A percentile compares a stretch with the other conserved stretches of the same genome.
Conservation (phyloP, 2,329 filamentous ascomycete species). For the Monilinia polystroma region DNA sequence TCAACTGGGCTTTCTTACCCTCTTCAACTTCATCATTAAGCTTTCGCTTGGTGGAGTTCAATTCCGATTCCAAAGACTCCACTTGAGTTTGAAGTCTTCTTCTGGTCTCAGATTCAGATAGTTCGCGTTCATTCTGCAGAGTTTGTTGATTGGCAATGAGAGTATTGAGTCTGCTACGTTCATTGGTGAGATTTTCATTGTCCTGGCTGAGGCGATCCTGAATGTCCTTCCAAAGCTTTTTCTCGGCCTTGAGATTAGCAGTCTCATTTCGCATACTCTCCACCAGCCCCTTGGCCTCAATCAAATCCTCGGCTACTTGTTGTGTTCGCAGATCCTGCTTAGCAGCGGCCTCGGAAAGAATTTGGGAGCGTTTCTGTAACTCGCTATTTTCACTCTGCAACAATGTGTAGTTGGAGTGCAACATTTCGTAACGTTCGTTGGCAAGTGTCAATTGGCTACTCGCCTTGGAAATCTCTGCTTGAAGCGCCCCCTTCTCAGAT, state of each 20-base stretch:
- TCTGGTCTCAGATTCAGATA: conserved; percentile 76
- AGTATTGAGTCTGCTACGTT: conserved; percentile 79
- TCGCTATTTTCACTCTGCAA: conserved; percentile 82
- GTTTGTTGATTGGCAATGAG: conserved; percentile 82
- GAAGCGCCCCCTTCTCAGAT: conserved; percentile 76
- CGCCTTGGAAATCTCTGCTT: conserved; percentile 76
- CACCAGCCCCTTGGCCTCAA: conserved; percentile 76
- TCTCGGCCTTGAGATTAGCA: conserved; percentile 91
- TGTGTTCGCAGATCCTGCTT: conserved; percentile 89
- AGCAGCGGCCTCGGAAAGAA: conserved; percentile 76
- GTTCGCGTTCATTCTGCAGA: conserved; percentile 86
- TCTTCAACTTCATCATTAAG: conserved; percentile 81
- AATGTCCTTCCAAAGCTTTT: conserved; percentile 90
- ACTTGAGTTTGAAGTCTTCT: conserved; percentile 76
- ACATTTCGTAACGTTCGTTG: conserved; percentile 81
- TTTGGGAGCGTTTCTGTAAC: conserved; percentile 77
- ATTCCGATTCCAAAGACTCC: conserved; percentile 75
- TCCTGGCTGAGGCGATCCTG: conserved; percentile 86
- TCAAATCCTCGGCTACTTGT: conserved; percentile 87
- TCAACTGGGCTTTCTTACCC: conserved; percentile 74
- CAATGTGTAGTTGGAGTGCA: conserved; percentile 83
- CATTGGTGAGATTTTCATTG: conserved; percentile 79
- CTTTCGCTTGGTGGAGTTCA: conserved; percentile 77
- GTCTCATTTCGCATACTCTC: conserved; percentile 90
- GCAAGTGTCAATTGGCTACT: conserved; percentile 80